These are phyloP conservation scores for Mortierella sp. DNA, from an alignment of 371 early-diverging fungal species.

Conservation along the genomic window DNA sequence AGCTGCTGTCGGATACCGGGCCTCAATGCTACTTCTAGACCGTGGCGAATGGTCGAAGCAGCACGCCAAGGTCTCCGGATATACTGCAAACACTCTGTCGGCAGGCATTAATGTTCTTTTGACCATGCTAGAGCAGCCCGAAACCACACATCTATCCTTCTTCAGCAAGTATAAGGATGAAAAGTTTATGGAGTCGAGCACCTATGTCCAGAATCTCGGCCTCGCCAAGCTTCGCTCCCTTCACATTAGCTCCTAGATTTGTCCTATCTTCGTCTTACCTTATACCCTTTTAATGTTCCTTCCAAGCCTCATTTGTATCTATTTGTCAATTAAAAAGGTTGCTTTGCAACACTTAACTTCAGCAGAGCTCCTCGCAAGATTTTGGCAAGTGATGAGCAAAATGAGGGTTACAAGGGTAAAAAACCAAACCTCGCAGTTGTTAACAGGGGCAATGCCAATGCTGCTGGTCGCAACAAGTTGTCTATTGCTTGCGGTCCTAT, in stretches of 20 bases:
- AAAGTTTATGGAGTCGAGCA: slow-evolving; percentile 29
- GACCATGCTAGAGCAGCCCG: slow-evolving; percentile 42
- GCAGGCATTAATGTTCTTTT: slow-evolving; percentile 36
- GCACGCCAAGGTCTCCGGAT: slow-evolving; percentile 33
- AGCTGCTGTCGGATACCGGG: slow-evolving; percentile 81
- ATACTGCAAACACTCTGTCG: slow-evolving; percentile 16
- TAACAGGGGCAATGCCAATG: too few species aligned
- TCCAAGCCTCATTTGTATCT: too few species aligned
- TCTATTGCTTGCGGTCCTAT: too few species aligned
- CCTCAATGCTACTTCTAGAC: slow-evolving; percentile 82
- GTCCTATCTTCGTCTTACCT: background rate
- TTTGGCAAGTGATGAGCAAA: background rate
- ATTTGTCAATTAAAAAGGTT: too few species aligned
- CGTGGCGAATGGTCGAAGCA: slow-evolving; percentile 72
- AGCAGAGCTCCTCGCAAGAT: background rate
- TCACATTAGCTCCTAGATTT: background rate
- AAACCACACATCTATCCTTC: slow-evolving; percentile 26
- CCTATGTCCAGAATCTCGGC: slow-evolving; percentile 43
- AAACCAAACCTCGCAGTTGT: too few species aligned
- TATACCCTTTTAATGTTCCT: background rate
- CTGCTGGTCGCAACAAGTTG: too few species aligned
- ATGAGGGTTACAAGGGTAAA: too few species aligned
- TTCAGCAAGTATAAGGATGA: slow-evolving; percentile 36
- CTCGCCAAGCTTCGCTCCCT: slow-evolving; percentile 17
- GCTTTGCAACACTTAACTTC: background rate